Percentiles rank a stretch among this genome's conserved stretches.
Evolutionary conservation across 2,329 filamentous ascomycete species (phyloP).

Genomic region (Phialocephala subalpina): DNA sequence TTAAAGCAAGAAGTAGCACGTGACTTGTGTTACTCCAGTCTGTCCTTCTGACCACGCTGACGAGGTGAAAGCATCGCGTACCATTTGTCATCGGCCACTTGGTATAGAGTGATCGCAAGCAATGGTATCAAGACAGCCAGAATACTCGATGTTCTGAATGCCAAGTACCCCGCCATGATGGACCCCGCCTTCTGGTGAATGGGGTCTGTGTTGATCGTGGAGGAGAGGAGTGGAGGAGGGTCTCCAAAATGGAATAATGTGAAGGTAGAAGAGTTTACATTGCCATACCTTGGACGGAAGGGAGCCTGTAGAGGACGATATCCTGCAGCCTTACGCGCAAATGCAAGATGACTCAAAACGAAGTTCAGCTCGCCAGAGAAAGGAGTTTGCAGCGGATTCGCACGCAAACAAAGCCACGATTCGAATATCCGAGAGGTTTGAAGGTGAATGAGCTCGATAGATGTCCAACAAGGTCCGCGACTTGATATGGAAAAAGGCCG

Average conservation of each 20-base stretch:
- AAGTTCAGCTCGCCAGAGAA: conserved; percentile 10
- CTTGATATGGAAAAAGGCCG: neutral
- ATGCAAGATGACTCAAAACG: conserved; percentile 26
- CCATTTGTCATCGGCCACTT: conserved; percentile 30
- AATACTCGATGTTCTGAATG: conserved; percentile 15
- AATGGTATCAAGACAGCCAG: conserved; percentile 28
- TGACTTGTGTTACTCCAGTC: neutral
- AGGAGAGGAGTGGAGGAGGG: neutral
- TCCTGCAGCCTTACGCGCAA: conserved; percentile 27
- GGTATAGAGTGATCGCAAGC: conserved; percentile 32
- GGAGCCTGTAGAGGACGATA: conserved; percentile 6
- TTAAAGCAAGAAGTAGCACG: neutral
- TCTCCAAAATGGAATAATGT: neutral
- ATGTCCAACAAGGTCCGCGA: neutral
- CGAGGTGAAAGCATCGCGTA: conserved; percentile 24
- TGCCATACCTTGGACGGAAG: conserved; percentile 21
- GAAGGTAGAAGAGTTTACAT: conserved; percentile 8
- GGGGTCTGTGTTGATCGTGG: neutral
- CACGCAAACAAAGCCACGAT: neutral
- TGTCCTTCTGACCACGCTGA: neutral
- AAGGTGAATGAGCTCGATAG: neutral
- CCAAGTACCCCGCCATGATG: conserved; percentile 32
- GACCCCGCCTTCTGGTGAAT: conserved; percentile 12
- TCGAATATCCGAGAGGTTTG: neutral
- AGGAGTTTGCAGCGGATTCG: neutral